These are phyloP conservation scores for Histomonas meleagridis DNA, from an alignment of 208 protist genomes.

Conservation along the genomic window DNA sequence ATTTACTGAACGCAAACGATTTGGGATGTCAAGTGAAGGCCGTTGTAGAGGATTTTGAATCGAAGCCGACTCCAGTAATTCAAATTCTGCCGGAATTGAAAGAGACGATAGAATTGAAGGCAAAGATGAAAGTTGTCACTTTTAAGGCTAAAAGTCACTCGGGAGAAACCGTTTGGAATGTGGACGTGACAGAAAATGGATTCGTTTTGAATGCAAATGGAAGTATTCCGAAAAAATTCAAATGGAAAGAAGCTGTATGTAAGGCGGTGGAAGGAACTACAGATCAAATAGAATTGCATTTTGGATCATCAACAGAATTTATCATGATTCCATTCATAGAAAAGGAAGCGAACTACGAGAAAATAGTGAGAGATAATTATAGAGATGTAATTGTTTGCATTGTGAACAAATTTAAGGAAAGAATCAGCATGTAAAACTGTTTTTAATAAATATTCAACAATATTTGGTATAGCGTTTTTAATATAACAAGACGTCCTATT, in stretches of 20 bases:
- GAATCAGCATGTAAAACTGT: too few relatives aligned
- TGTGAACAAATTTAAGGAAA: neutral
- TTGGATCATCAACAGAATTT: neutral
- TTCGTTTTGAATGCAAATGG: neutral
- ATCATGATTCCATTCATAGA: neutral
- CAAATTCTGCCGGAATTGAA: neutral
- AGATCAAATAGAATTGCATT: neutral
- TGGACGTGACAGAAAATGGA: neutral
- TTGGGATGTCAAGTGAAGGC: neutral
- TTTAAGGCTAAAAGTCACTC: neutral
- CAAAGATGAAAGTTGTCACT: too few relatives aligned
- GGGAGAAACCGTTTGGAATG: neutral
- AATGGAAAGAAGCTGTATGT: neutral
- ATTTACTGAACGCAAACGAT: neutral
- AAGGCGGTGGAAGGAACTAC: neutral
- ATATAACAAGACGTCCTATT: too few relatives aligned
- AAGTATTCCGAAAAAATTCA: neutral
- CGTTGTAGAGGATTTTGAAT: neutral
- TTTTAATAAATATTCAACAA: too few relatives aligned
- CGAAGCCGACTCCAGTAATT: neutral
- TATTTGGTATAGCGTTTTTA: too few relatives aligned
- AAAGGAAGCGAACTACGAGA: neutral
- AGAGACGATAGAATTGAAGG: too few relatives aligned
- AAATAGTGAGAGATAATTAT: neutral
- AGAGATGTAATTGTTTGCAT: neutral